phyloP scores from a whole-genome alignment of 1,284 basidiomycete genomes.

The Golubevia sp. region DNA sequence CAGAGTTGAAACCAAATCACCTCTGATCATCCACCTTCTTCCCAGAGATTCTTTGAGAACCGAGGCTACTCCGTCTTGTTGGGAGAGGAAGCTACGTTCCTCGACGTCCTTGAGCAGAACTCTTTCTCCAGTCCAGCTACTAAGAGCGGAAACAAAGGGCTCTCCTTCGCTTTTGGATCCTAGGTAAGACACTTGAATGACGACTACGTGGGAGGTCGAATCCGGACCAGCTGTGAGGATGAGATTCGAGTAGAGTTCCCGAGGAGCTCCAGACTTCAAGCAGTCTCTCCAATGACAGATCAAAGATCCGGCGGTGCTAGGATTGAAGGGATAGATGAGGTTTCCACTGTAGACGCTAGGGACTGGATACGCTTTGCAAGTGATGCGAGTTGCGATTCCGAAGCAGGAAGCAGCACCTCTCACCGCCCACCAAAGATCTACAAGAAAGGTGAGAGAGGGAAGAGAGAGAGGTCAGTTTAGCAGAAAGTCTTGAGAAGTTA shows the following conservation, averaged over 20 bases:
- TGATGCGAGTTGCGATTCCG: constrained; percentile 84
- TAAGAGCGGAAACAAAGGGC: constrained; percentile 40
- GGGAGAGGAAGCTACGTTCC: constrained; percentile 37
- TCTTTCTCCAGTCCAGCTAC: constrained; percentile 45
- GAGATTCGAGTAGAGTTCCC: constrained; percentile 83
- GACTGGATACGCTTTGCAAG: constrained; percentile 80
- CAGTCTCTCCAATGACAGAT: constrained; percentile 90
- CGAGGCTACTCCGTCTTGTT: constrained; percentile 46
- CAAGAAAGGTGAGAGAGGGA: neutral
- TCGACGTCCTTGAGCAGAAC: constrained; percentile 46
- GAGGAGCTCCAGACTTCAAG: constrained; percentile 76
- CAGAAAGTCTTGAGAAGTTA: neutral
- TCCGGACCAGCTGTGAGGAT: constrained; percentile 81
- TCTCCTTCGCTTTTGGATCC: constrained; percentile 64
- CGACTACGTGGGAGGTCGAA: constrained; percentile 48
- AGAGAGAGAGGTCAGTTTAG: neutral
- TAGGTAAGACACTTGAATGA: constrained; percentile 45
- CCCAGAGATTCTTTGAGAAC: constrained; percentile 42
- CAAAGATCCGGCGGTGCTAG: constrained; percentile 78
- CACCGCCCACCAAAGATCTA: constrained; percentile 80
- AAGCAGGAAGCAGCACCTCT: constrained; percentile 82
- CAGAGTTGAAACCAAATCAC: constrained; percentile 34
- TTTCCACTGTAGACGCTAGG: constrained; percentile 88
- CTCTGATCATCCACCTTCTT: constrained; percentile 45
- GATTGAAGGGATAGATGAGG: constrained; percentile 83